Conservation (phyloP, 129 eudicot genomes). For the Chrysanthemum lavandulifolium region DNA sequence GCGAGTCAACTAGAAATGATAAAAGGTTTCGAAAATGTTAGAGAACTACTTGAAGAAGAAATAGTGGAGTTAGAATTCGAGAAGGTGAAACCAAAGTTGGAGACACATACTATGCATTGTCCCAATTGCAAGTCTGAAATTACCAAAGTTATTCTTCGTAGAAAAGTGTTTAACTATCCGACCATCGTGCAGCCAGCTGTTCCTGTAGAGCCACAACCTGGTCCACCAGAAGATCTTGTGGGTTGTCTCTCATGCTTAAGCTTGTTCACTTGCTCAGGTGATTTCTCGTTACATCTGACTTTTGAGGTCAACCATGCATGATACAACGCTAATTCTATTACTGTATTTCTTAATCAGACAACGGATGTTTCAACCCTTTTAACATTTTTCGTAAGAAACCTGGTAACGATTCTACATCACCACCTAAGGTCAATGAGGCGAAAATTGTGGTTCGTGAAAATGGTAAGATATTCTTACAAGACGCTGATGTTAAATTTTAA, state of each 20-base stretch:
- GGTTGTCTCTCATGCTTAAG: conserved; percentile 68
- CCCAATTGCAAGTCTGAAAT: conserved; percentile 50
- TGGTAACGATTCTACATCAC: background rate
- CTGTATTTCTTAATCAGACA: background rate
- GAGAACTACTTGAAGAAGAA: conserved; percentile 47
- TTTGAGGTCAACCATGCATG: conserved; percentile 2
- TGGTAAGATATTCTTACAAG: conserved; percentile 15
- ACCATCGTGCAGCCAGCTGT: background rate
- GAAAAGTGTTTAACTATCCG: conserved; percentile 17
- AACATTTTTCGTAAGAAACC: conserved; percentile 20
- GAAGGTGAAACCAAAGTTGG: conserved; percentile 45
- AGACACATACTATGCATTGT: conserved; percentile 54
- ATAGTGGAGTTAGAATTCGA: conserved; percentile 51
- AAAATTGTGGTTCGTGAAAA: conserved; percentile 16
- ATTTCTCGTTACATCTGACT: background rate
- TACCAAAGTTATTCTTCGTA: conserved; percentile 59
- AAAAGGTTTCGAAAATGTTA: conserved; percentile 17
- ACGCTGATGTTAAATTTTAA: background rate
- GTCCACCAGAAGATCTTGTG: conserved; percentile 25
- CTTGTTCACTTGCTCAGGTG: conserved; percentile 58
- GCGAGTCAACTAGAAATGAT: background rate
- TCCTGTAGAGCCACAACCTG: background rate
- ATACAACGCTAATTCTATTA: background rate
- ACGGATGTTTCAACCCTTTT: conserved; percentile 32
- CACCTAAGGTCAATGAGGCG: background rate